Conservation (phyloP, 2,329 filamentous ascomycete genomes). For the Ceratocystis colombiana region DNA sequence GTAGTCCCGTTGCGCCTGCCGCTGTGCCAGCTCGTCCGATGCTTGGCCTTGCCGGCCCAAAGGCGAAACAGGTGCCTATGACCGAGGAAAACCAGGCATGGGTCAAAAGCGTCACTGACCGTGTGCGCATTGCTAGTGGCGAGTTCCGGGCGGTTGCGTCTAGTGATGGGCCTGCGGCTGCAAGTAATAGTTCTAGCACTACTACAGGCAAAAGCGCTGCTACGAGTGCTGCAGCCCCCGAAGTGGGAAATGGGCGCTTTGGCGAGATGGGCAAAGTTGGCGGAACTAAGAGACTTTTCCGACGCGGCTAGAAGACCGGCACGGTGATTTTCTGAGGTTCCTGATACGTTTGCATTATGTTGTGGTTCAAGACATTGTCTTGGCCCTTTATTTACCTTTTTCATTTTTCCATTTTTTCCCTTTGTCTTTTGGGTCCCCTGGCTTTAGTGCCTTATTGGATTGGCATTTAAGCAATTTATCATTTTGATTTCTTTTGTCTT, state of each 20-base stretch:
- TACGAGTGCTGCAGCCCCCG: not conserved
- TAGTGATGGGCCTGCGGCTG: not conserved
- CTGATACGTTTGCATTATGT: too few species aligned
- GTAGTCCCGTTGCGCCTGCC: not conserved
- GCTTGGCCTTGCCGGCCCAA: slow-evolving; percentile 62
- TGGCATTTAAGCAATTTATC: not conserved
- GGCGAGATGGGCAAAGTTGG: slow-evolving; percentile 63
- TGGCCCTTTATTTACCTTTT: not conserved
- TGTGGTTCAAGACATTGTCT: not conserved
- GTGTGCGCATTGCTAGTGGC: slow-evolving; percentile 60
- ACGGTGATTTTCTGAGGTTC: slow-evolving; percentile 16
- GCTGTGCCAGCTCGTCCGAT: slow-evolving; percentile 34
- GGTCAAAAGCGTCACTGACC: slow-evolving; percentile 75
- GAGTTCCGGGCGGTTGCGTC: slow-evolving; percentile 43
- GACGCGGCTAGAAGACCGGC: slow-evolving; percentile 34
- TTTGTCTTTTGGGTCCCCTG: not conserved
- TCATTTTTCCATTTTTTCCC: slow-evolving; percentile 6
- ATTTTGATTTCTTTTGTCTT: slow-evolving; percentile 9
- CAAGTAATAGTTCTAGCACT: not conserved
- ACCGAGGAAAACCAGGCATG: slow-evolving; percentile 65
- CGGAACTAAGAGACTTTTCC: slow-evolving; percentile 61
- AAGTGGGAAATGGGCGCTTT: slow-evolving; percentile 37
- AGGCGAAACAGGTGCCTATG: slow-evolving; percentile 53
- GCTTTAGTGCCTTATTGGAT: not conserved
- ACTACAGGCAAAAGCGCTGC: not conserved